Percentiles rank a stretch among this genome's conserved stretches.
These are phyloP conservation scores for Phylloporus sp. DNA, from an alignment of 768 basidiomycete species.

Conservation along the genomic window DNA sequence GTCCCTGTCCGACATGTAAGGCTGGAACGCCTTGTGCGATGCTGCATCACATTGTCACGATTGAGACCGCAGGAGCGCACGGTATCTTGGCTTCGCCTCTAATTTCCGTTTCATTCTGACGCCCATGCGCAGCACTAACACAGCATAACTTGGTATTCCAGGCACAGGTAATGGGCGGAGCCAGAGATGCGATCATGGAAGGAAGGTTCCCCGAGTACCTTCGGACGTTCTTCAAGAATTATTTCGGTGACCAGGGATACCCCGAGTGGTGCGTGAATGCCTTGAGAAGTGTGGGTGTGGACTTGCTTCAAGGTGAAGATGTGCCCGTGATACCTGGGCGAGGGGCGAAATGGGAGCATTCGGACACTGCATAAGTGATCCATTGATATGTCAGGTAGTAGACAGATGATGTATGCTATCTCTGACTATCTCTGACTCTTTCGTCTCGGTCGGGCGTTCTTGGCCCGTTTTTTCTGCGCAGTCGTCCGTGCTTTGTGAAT, in stretches of 20 bases:
- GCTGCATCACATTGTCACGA: constrained; percentile 68
- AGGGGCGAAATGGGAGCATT: constrained; percentile 81
- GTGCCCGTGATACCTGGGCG: constrained; percentile 52
- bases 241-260: constrained; percentile 74
- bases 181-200: constrained; percentile 72
- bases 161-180: constrained; percentile 82
- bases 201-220: constrained; percentile 79
- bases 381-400: neutral
- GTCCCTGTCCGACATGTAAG: constrained; percentile 84
- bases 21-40: constrained; percentile 64
- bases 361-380: constrained; percentile 32
- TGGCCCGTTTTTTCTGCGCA: constrained; percentile 61
- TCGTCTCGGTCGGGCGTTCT: constrained; percentile 71
- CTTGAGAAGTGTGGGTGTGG: constrained; percentile 74
- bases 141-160: constrained; percentile 83
- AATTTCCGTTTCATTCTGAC: constrained; percentile 18
- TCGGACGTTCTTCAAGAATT: constrained; percentile 65
- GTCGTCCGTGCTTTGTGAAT: constrained; percentile 72
- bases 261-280: constrained; percentile 90
- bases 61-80: constrained; percentile 84
- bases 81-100: constrained; percentile 39
- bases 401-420: constrained; percentile 14
- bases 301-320: constrained; percentile 57
- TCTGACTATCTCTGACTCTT: constrained; percentile 31
- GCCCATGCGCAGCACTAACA: constrained; percentile 54